Evolutionary conservation across 371 early-diverging fungal genomes (phyloP), one percentile per base, ranked within the genome.

Genomic region (Mortierella sp.): DNA sequence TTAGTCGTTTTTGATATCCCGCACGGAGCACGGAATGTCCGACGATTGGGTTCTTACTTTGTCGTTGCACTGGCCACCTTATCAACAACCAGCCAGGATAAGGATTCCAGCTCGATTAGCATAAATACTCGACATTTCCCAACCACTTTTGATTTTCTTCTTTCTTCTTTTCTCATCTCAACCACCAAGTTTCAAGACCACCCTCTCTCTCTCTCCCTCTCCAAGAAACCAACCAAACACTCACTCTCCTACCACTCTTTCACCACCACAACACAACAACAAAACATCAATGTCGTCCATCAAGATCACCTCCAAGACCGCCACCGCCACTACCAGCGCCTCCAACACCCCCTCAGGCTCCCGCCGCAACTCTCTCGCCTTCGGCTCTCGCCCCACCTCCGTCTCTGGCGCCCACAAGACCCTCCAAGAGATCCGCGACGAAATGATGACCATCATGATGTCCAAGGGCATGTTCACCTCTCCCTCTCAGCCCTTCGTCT

Each of bases 401-500:
- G 63, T 44, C 63, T 27, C 75, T 27, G 71, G 60, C 60, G 32
- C 29, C 4, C 16, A 38, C 49, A 72, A 65, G 27, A 44, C 44
- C 21, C 55, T 63, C 27, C 76, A 83, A 56, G 74, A 79, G 41
- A 83, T 83, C 70, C 74, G 80, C 12, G 80, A 83, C 29, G 83
- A 77, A 68, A 58, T 83, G 77, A 83, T 83, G 83, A 58, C 58
- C 41, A 80, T 80, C 58, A 71, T 49, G 43, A 74, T 80, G 80
- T 49, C 65, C 76, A 83, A 80, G 75, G 60, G 71, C 29, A 83
- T 83, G 72, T 44, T 56, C 75, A 74, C 75, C 44, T 60, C 71
- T 49, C 80, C 80, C 48, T 80, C 80, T 18, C 77, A 83, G 72
- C 83, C 83, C 51, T 83, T 83, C 43, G 75, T 51, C 41, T 74